Base-by-base conservation (phyloP, 2,329 filamentous ascomycete species). In the Ophiocordyceps camponoti-rufipedis region DNA sequence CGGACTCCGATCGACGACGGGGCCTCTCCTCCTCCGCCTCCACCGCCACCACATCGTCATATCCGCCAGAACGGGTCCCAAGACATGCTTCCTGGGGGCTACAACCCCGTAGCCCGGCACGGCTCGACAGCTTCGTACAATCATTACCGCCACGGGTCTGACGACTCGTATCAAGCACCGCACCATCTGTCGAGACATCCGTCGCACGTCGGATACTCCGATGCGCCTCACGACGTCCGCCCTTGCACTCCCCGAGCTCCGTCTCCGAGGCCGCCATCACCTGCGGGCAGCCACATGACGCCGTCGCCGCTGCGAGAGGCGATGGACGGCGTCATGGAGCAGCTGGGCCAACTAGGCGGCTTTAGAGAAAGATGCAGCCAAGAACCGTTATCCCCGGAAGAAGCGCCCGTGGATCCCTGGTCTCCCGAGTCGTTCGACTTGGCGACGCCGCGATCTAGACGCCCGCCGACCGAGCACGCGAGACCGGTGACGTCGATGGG, bases 311-410 rank as follows among this genome's bases (percentile, higher is more conserved):
- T 98, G 3, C 75, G 91, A 48, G 86, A 88, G 60, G 91, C 91
- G 1, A 98, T 98, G 87, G 89, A 96, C 57, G 89, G 93, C 61
- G 88, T 98, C 4, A 95, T 96, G 78, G 86, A 91, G 52, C 93
- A 91, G 46, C 64, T 98, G 41, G 82, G 94, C 57, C 87, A 88
- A 48, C 85, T 98, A 69, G 61, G 58, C 19, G 56, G 56, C 7
- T 46, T 59, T 0, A 55, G 81, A 16, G 69, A 80, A 4, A 16
- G n/a, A 39, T 10, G 6, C 16, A 16, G 35, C 16, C 35, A 39
- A 18, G 35, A 39, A 6, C 5, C 35, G n/a, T 16, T 11, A 18
- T 55, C 71, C 74, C 32, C 71, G 74, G 28, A 71, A 76, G 70
- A 76, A 40, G 66, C 72, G 1, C 67, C 74, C 1, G 62, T 78